phyloP scores from a whole-genome alignment of 768 basidiomycete species.

The Paxillus ammoniavirescens region DNA sequence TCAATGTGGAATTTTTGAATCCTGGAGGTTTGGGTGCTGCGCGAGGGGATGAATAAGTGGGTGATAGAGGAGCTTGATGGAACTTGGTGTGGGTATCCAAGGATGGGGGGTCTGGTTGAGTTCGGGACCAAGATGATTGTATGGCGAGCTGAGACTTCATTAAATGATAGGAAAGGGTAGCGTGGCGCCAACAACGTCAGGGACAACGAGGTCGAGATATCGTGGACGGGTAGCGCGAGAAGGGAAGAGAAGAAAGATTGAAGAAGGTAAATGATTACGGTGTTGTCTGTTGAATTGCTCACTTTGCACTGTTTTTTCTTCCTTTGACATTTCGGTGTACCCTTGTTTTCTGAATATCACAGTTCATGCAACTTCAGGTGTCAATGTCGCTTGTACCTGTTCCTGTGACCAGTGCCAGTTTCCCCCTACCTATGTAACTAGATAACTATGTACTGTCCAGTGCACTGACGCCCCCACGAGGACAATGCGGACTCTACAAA shows the following conservation, averaged over 20 bases:
- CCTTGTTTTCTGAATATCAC: neutral
- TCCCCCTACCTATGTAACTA: too few species aligned
- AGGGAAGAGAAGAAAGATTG: neutral
- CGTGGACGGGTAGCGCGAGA: constrained; percentile 6
- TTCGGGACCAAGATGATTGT: constrained; percentile 40
- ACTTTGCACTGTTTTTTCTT: neutral
- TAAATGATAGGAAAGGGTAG: neutral
- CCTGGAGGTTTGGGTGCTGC: constrained; percentile 26
- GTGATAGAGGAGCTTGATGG: constrained; percentile 41
- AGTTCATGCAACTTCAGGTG: too few species aligned
- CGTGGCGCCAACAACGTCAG: constrained; percentile 5
- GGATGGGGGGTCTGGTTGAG: constrained; percentile 35
- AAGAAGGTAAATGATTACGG: neutral
- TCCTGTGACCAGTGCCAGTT: too few species aligned
- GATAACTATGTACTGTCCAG: too few species aligned
- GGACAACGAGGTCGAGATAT: constrained; percentile 9
- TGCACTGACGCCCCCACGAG: too few species aligned
- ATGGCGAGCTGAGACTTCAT: constrained; percentile 36
- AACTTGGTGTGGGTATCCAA: constrained; percentile 30
- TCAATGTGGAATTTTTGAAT: constrained; percentile 36
- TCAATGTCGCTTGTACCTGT: too few species aligned
- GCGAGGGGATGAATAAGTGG: constrained; percentile 40
- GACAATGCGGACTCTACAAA: too few species aligned
- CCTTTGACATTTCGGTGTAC: neutral
- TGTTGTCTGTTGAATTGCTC: neutral